Evolutionary conservation across 306 rosid genomes (phyloP).

Genomic region (Corylus heterophylla): DNA sequence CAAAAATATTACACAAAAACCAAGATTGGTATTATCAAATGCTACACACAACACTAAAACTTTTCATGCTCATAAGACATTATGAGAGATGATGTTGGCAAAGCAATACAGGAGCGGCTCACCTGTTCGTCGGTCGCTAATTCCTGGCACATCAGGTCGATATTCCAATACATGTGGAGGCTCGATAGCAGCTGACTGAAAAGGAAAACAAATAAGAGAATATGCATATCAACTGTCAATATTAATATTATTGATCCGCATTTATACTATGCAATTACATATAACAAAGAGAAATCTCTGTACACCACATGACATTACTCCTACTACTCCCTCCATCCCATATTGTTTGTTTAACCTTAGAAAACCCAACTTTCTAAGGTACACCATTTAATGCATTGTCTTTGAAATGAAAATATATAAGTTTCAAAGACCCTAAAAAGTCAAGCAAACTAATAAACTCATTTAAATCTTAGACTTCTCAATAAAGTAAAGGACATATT

Average conservation of each 20-base stretch:
- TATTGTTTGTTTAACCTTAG: too few species aligned
- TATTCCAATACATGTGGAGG: slow-evolving; percentile 40
- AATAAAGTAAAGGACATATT: too few species aligned
- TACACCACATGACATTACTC: not conserved
- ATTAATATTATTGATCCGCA: not conserved
- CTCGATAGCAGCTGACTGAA: slow-evolving; percentile 47
- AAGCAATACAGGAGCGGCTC: slow-evolving; percentile 19
- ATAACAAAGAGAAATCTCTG: not conserved
- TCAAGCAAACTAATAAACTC: too few species aligned
- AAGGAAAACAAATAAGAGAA: slow-evolving; percentile 17
- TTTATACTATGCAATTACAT: not conserved
- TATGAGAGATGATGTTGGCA: not conserved
- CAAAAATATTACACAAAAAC: not conserved
- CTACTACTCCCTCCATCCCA: too few species aligned
- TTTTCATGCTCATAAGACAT: not conserved
- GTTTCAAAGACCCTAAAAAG: too few species aligned
- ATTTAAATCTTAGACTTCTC: too few species aligned
- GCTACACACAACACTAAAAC: not conserved
- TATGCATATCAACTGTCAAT: not conserved
- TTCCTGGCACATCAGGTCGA: slow-evolving; percentile 71
- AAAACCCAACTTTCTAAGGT: too few species aligned
- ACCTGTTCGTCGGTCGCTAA: slow-evolving; percentile 73
- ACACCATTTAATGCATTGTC: too few species aligned
- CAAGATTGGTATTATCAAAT: not conserved
- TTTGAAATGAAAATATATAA: too few species aligned